Conservation (phyloP, 2,329 filamentous ascomycete genomes). For the Atkinsonella hypoxylon region DNA sequence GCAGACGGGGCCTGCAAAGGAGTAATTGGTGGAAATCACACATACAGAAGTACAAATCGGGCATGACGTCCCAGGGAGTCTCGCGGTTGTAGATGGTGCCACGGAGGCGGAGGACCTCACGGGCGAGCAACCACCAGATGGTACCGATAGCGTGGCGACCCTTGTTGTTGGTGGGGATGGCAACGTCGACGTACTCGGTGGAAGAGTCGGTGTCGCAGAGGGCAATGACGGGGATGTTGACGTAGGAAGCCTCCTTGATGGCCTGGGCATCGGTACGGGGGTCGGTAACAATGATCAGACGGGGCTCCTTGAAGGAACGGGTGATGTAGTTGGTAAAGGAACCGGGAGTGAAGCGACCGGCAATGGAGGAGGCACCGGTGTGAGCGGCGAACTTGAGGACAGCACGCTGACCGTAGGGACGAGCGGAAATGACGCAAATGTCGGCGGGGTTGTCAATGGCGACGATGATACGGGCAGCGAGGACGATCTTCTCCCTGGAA, state of each 20-base stretch:
- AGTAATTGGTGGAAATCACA: slow-evolving; percentile 10
- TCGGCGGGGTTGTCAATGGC: slow-evolving; percentile 99
- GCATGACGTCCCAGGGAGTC: slow-evolving; percentile 97
- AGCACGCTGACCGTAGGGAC: slow-evolving; percentile 98
- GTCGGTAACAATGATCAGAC: slow-evolving; percentile 98
- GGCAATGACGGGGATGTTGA: slow-evolving; percentile 99
- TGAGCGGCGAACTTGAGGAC: slow-evolving; percentile 99
- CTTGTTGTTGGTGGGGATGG: slow-evolving; percentile 99
- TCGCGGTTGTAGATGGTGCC: slow-evolving; percentile 94
- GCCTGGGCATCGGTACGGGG: slow-evolving; percentile 99
- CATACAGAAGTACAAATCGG: slow-evolving; percentile 97
- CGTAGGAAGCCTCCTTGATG: slow-evolving; percentile 99
- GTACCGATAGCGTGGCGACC: slow-evolving; percentile 97
- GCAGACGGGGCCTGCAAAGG: background rate
- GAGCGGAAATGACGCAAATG: slow-evolving; percentile 97
- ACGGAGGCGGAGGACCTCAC: slow-evolving; percentile 97
- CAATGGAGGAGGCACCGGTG: slow-evolving; percentile 95
- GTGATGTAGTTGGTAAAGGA: slow-evolving; percentile 99
- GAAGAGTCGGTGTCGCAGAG: slow-evolving; percentile 99
- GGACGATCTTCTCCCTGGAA: slow-evolving; percentile 95
- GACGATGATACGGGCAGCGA: slow-evolving; percentile 96
- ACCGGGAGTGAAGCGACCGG: slow-evolving; percentile 99
- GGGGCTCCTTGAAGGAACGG: slow-evolving; percentile 99
- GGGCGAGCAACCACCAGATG: slow-evolving; percentile 98
- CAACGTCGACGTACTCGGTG: slow-evolving; percentile 98